Conservation (phyloP, 2,329 filamentous ascomycete species). For the Trichoderma sp. region DNA sequence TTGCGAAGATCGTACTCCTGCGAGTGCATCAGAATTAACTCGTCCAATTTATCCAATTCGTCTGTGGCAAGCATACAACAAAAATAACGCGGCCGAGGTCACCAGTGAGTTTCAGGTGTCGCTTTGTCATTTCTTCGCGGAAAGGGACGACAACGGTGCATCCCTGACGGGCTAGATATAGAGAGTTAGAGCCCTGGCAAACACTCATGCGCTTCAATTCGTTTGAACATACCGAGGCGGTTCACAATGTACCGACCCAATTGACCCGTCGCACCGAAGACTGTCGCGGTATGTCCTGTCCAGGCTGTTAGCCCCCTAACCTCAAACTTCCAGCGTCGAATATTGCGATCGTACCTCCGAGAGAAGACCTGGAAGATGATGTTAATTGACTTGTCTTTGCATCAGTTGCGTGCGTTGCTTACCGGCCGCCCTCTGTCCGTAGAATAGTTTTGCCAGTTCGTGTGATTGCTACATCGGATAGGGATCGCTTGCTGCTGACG, state of each 20-base stretch:
- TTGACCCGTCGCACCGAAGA: constrained; percentile 96
- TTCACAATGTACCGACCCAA: constrained; percentile 97
- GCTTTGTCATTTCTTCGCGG: constrained; percentile 96
- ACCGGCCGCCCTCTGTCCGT: constrained; percentile 86
- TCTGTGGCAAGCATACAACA: constrained; percentile 53
- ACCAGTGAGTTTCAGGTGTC: constrained; percentile 93
- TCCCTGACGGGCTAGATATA: constrained; percentile 72
- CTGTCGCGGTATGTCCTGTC: constrained; percentile 88
- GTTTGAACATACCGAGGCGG: constrained; percentile 63
- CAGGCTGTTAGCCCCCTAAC: constrained; percentile 28
- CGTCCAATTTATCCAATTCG: neutral
- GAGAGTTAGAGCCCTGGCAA: constrained; percentile 24
- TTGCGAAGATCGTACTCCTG: constrained; percentile 95
- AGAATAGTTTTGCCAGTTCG: constrained; percentile 95
- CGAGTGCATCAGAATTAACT: constrained; percentile 18
- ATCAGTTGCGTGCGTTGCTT: constrained; percentile 37
- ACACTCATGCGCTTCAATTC: neutral
- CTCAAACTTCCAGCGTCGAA: neutral
- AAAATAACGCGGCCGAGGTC: constrained; percentile 89
- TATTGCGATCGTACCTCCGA: constrained; percentile 65
- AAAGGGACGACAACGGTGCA: constrained; percentile 91
- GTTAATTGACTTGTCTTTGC: constrained; percentile 29
- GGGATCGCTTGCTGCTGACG: constrained; percentile 44
- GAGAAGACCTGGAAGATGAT: constrained; percentile 63
- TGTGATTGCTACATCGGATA: constrained; percentile 88